Percentiles rank a stretch among this genome's conserved stretches.
Conservation (phyloP, 2,329 filamentous ascomycete genomes). For the Colletotrichum godetiae region DNA sequence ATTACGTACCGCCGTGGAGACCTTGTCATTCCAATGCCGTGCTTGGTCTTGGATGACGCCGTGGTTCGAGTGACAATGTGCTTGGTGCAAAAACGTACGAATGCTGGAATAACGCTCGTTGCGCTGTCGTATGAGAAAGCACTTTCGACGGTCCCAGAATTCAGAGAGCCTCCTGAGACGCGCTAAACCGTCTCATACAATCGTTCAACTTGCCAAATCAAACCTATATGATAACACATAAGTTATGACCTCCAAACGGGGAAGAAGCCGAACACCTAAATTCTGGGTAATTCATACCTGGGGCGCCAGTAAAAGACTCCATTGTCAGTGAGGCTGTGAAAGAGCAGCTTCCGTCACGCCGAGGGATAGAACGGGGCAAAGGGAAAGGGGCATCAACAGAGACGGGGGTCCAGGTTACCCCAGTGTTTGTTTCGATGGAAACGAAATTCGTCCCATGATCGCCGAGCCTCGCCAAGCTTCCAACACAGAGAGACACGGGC, state of each 20-base stretch:
- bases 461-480: constrained; percentile 22
- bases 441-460: constrained; percentile 28
- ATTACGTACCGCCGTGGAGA: constrained; percentile 26
- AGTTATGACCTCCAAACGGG: not conserved
- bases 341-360: not conserved
- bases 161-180: constrained; percentile 1
- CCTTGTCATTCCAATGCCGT: not conserved
- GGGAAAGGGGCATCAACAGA: not conserved
- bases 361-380: constrained; percentile 1
- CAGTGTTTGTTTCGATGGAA: constrained; percentile 33
- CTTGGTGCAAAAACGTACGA: not conserved
- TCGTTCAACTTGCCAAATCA: not conserved
- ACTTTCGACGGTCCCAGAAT: not conserved
- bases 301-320: not conserved
- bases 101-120: not conserved
- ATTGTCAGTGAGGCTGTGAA: constrained; percentile 24
- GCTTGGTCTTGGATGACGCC: not conserved
- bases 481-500: not conserved
- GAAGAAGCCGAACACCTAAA: not conserved
- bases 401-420: not conserved
- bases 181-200: not conserved
- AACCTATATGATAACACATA: not conserved
- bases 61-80: not conserved
- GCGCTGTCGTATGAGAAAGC: not conserved
- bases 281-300: not conserved